Conservation (phyloP, 2,329 filamentous ascomycete species). For the Corynespora cassiicola region DNA sequence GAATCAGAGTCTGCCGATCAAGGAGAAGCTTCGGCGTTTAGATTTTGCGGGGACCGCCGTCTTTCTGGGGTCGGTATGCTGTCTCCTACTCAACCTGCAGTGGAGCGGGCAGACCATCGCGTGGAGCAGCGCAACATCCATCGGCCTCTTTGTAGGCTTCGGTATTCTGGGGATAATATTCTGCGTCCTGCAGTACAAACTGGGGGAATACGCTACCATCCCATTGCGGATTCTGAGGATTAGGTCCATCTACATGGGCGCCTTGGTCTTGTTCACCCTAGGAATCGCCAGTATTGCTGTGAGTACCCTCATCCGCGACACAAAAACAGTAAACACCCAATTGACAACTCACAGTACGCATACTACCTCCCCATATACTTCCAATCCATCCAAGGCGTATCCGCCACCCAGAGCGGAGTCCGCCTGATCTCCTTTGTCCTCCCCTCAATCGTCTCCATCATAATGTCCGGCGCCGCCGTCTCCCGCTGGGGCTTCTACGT, state of each 20-base stretch:
- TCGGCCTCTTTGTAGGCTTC: conserved; percentile 55
- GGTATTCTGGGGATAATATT: conserved; percentile 53
- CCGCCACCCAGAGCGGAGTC: conserved; percentile 7
- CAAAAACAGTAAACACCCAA: neutral
- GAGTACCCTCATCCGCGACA: no score
- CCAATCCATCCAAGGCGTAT: conserved; percentile 8
- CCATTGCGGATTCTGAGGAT: conserved; percentile 11
- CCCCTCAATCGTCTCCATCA: conserved; percentile 8
- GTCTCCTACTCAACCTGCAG: conserved; percentile 54
- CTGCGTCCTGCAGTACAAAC: conserved; percentile 16
- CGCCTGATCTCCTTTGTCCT: conserved; percentile 7
- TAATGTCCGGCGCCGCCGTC: conserved; percentile 9
- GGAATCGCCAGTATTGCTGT: conserved; percentile 9
- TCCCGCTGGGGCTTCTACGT: conserved; percentile 12
- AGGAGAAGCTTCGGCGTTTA: conserved; percentile 49
- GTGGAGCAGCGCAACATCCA: conserved; percentile 54
- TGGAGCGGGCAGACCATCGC: conserved; percentile 45
- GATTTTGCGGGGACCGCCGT: conserved; percentile 51
- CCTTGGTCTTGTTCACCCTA: conserved; percentile 7
- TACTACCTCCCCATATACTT: conserved; percentile 18
- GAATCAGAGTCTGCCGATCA: conserved; percentile 19
- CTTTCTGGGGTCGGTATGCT: conserved; percentile 47
- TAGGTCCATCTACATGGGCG: conserved; percentile 10
- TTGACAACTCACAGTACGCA: neutral
- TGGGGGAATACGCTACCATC: conserved; percentile 15